phyloP scores from a whole-genome alignment of 2,329 filamentous ascomycete genomes.

The Ophiocordyceps unilateralis region DNA sequence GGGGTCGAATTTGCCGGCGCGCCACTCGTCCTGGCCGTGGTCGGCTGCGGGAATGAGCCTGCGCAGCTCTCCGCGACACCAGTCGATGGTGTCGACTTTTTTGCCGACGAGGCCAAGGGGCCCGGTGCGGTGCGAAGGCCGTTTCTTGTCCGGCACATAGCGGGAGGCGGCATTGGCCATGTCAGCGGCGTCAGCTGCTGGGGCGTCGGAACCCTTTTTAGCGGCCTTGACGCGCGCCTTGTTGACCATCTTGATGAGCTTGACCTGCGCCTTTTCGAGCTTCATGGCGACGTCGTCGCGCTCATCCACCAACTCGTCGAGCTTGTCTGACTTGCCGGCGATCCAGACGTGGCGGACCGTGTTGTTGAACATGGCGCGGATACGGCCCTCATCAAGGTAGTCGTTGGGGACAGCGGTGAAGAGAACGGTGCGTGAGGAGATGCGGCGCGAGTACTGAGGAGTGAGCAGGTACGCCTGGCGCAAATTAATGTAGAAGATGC shows the following conservation, averaged over 20 bases:
- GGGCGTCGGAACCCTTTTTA: constrained; percentile 15
- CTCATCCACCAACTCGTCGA: constrained; percentile 64
- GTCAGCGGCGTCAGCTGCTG: constrained; percentile 35
- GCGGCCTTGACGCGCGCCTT: constrained; percentile 17
- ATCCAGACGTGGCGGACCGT: constrained; percentile 76
- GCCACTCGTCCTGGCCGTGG: constrained; percentile 44
- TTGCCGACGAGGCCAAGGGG: constrained; percentile 45
- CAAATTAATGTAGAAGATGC: constrained; percentile 83
- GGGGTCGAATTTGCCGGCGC: constrained; percentile 43
- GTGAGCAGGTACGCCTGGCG: constrained; percentile 88
- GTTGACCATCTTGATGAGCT: constrained; percentile 49
- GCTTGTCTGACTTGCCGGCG: constrained; percentile 50
- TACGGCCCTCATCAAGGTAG: constrained; percentile 56
- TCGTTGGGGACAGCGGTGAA: constrained; percentile 70
- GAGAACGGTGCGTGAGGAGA: constrained; percentile 85
- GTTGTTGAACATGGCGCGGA: constrained; percentile 61
- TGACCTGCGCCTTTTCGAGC: constrained; percentile 69
- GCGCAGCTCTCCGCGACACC: constrained; percentile 43
- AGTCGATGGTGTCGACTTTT: constrained; percentile 73
- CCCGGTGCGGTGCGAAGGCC: constrained; percentile 52
- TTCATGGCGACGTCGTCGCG: constrained; percentile 59
- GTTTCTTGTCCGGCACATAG: constrained; percentile 49
- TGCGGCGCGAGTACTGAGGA: constrained; percentile 62
- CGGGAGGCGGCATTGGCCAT: constrained; percentile 46
- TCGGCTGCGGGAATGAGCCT: constrained; percentile 48